Conservation (phyloP, 345 rosid genomes). For the Populus deltoides region DNA sequence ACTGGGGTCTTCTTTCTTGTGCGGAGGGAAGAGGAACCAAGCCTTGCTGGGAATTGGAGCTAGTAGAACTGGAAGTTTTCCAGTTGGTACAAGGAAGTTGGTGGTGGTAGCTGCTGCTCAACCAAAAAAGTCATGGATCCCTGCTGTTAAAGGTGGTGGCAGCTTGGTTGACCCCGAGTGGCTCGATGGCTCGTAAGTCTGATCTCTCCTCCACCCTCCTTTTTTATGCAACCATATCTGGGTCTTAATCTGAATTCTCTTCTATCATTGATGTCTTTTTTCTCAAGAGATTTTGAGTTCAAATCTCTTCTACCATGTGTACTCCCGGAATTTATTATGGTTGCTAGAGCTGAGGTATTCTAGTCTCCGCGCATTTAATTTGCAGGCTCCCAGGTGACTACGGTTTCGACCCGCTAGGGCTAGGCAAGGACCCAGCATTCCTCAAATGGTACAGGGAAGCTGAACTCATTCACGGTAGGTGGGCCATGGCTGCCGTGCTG, state of each 20-base stretch:
- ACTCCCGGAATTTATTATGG: neutral
- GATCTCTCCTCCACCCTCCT: neutral
- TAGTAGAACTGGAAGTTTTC: neutral
- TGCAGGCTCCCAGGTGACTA: conserved; percentile 91
- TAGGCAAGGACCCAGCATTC: conserved; percentile 97
- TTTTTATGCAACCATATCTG: no score
- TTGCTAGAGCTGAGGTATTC: neutral
- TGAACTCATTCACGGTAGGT: conserved; percentile 92
- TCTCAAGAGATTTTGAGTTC: no score
- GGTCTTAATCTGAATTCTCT: neutral
- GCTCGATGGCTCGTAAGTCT: conserved; percentile 99
- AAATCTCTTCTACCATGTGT: neutral
- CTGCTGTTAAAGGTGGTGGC: conserved; percentile 84
- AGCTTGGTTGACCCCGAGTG: conserved; percentile 88
- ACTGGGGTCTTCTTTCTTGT: conserved; percentile 70
- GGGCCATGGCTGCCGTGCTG: conserved; percentile 92
- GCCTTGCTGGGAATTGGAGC: conserved; percentile 32
- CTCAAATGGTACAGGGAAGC: conserved; percentile 98
- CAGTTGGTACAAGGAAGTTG: conserved; percentile 37
- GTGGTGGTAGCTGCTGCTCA: conserved; percentile 51
- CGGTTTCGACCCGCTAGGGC: conserved; percentile 91
- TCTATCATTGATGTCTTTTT: no score
- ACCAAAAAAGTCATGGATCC: conserved; percentile 92
- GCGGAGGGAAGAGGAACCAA: conserved; percentile 47
- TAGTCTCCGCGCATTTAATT: neutral